phyloP scores from a whole-genome alignment of 768 basidiomycete species.

The Cystofilobasidium bisporidii region DNA sequence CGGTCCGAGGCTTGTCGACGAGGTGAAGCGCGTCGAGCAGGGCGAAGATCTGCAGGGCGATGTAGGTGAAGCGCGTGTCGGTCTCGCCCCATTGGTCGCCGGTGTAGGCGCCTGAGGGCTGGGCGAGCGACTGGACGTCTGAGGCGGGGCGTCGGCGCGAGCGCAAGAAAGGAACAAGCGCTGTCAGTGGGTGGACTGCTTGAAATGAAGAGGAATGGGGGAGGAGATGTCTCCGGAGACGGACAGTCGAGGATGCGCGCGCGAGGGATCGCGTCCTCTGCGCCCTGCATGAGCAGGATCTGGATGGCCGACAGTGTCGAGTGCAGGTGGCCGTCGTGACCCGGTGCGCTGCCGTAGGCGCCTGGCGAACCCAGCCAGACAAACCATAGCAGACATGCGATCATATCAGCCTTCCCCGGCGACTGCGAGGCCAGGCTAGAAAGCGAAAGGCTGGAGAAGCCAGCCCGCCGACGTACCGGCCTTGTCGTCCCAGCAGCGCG shows the following conservation, averaged over 20 bases:
- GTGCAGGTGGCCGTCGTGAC: constrained; percentile 81
- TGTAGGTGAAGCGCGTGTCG: constrained; percentile 84
- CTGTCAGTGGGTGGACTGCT: no score
- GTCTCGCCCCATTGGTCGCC: constrained; percentile 87
- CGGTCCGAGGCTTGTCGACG: constrained; percentile 57
- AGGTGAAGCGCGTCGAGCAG: constrained; percentile 65
- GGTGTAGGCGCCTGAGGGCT: constrained; percentile 70
- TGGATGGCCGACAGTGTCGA: constrained; percentile 87
- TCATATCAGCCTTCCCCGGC: no score
- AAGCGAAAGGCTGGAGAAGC: no score
- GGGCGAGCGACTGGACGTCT: constrained; percentile 73
- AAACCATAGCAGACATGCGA: no score
- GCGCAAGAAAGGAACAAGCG: no score
- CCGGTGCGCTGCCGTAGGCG: constrained; percentile 82
- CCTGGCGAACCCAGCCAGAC: constrained; percentile 46
- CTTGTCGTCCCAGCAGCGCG: constrained; percentile 92
- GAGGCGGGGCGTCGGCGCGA: neutral
- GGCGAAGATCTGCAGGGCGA: constrained; percentile 71
- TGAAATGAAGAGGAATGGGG: no score
- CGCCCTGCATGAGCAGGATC: constrained; percentile 75
- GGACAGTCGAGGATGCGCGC: constrained; percentile 65
- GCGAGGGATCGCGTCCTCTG: constrained; percentile 60
- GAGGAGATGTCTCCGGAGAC: no score
- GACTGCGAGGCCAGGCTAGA: no score
- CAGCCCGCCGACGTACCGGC: constrained; percentile 53